Evolutionary conservation across 208 protist species (phyloP).

Genomic region (Leishmania turanica): DNA sequence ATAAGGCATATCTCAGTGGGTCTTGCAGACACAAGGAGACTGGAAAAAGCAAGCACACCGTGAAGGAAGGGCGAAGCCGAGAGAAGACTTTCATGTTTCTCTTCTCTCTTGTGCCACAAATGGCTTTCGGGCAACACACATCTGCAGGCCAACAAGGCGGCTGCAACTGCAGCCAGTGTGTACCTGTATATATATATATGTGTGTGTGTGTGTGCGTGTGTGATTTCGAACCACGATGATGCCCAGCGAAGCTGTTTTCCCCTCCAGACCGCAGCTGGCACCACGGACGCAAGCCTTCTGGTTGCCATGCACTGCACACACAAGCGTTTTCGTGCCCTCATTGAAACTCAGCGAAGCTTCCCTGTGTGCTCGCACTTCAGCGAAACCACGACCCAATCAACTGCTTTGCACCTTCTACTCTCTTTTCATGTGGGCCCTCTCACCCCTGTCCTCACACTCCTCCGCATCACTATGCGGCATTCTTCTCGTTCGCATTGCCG

Average conservation of each 20-base stretch:
- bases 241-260: background rate
- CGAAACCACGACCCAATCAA: background rate
- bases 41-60: no score
- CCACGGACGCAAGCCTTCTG: background rate
- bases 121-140: background rate
- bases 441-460: background rate
- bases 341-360: background rate
- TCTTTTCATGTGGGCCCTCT: background rate
- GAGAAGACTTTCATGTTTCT: background rate
- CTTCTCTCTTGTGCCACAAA: background rate
- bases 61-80: background rate
- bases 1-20: background rate
- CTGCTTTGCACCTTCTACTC: background rate
- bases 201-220: background rate
- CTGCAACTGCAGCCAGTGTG: background rate
- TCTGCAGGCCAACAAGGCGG: background rate
- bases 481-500: background rate
- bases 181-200: no score
- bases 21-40: background rate
- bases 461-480: background rate
- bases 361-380: background rate
- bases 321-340: background rate
- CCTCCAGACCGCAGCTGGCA: background rate
- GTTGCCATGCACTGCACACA: background rate
- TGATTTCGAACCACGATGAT: background rate